Conservation (phyloP, 441 rosid genomes). For the Kokia cookei region DNA sequence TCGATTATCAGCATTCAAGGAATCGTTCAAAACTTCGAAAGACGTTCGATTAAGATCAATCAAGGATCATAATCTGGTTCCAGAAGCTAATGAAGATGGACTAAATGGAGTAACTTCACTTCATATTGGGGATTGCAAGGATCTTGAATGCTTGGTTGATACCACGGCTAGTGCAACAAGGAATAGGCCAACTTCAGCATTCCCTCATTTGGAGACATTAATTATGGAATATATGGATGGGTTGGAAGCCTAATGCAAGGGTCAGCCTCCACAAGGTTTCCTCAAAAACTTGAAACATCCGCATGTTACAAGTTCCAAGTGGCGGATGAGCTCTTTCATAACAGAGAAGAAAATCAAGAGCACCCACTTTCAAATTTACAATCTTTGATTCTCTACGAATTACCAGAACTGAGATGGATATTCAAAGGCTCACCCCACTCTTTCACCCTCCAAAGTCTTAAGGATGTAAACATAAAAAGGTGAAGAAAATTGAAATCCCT, state of each 20-base stretch:
- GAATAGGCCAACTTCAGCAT: background rate
- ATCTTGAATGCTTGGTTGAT: background rate
- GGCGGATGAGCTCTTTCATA: background rate
- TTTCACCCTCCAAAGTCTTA: background rate
- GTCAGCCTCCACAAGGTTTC: background rate
- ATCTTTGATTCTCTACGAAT: rapidly evolving
- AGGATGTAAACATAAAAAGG: rapidly evolving
- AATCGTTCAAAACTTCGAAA: background rate
- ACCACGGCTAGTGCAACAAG: background rate
- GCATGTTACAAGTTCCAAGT: background rate
- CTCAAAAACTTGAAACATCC: background rate
- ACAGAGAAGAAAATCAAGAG: background rate
- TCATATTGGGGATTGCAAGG: rapidly evolving
- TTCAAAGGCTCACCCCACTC: background rate
- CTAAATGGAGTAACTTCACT: background rate
- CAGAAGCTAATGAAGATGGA: background rate
- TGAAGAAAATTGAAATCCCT: background rate
- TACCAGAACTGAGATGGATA: background rate
- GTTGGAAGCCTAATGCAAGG: background rate
- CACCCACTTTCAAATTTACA: background rate
- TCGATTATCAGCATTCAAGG: background rate
- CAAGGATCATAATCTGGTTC: background rate
- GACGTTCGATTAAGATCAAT: rapidly evolving
- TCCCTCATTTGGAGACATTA: background rate
- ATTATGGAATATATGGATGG: rapidly evolving